Evolutionary conservation across 148 eudicot species (phyloP).

Genomic region (Rhododendron kiyosumense): DNA sequence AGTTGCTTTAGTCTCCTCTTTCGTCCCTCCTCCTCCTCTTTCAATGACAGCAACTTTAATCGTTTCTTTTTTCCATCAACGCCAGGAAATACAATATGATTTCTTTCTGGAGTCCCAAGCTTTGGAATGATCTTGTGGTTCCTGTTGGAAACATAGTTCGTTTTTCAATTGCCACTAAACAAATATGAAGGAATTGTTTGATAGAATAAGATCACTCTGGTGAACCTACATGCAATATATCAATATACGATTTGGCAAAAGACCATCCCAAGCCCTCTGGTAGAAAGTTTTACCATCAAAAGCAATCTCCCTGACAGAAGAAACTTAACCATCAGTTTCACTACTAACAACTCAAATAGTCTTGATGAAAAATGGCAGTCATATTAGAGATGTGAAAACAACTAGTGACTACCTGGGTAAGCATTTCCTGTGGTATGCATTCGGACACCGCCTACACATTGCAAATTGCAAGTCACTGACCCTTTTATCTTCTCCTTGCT

Average conservation of each 20-base stretch:
- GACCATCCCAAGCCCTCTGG: slow-evolving; percentile 79
- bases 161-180: not conserved
- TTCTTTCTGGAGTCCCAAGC: slow-evolving; percentile 60
- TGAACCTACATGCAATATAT: slow-evolving; percentile 70
- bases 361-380: not conserved
- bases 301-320: slow-evolving; percentile 37
- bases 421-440: slow-evolving; percentile 80
- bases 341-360: not conserved
- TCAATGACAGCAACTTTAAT: slow-evolving; percentile 2
- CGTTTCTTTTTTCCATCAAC: slow-evolving; percentile 11
- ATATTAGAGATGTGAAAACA: not conserved
- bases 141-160: slow-evolving; percentile 33
- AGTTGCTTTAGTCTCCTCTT: not conserved
- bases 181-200: not conserved
- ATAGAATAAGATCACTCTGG: not conserved
- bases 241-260: slow-evolving; percentile 60
- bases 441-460: slow-evolving; percentile 86
- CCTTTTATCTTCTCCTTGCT: slow-evolving; percentile 51
- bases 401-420: slow-evolving; percentile 54
- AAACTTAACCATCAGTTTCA: slow-evolving; percentile 1
- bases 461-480: slow-evolving; percentile 63
- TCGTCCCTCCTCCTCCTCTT: not conserved
- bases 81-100: slow-evolving; percentile 58
- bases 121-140: slow-evolving; percentile 51
- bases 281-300: slow-evolving; percentile 26